phyloP scores from a whole-genome alignment of 208 protist species.

The Leishmania aethiopica region DNA sequence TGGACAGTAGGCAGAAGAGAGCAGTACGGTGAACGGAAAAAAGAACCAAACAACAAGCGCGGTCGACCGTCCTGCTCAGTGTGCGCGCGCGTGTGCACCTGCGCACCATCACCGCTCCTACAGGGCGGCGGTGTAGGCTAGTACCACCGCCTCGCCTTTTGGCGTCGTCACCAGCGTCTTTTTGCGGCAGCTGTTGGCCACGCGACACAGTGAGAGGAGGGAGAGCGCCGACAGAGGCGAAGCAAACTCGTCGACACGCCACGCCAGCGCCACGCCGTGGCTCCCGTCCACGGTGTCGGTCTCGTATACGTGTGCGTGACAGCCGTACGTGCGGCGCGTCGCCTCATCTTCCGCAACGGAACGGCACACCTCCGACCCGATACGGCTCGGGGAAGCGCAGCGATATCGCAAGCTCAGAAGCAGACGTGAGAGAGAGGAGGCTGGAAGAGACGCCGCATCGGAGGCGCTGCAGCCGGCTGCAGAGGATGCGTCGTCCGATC shows the following conservation, averaged over 20 bases:
- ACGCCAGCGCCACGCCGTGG: constrained; percentile 74
- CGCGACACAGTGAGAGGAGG: constrained; percentile 66
- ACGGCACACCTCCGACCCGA: constrained; percentile 37
- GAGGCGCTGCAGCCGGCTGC: neutral
- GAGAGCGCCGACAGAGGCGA: constrained; percentile 28
- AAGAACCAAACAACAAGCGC: neutral
- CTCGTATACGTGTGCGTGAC: constrained; percentile 72
- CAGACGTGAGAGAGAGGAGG: constrained; percentile 1
- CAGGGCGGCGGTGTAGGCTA: constrained; percentile 53
- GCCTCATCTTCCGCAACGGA: constrained; percentile 37
- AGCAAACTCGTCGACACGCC: constrained; percentile 36
- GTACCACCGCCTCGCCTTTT: constrained; percentile 23
- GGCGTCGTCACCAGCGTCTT: constrained; percentile 41
- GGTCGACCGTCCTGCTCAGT: neutral
- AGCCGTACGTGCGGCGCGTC: constrained; percentile 63
- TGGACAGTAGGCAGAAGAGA: neutral
- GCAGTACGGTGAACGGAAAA: neutral
- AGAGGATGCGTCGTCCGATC: neutral
- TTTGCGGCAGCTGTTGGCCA: constrained; percentile 83
- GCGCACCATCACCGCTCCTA: neutral
- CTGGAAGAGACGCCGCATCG: neutral
- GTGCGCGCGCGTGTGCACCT: neutral
- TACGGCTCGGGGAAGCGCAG: neutral
- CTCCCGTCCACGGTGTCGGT: constrained; percentile 37
- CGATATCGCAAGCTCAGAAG: constrained; percentile 30